A percentile compares a stretch with the other conserved stretches of the same genome.
These are phyloP conservation scores for Backusella macrospora DNA, from an alignment of 192 early-diverging fungal species.

Conservation along the genomic window DNA sequence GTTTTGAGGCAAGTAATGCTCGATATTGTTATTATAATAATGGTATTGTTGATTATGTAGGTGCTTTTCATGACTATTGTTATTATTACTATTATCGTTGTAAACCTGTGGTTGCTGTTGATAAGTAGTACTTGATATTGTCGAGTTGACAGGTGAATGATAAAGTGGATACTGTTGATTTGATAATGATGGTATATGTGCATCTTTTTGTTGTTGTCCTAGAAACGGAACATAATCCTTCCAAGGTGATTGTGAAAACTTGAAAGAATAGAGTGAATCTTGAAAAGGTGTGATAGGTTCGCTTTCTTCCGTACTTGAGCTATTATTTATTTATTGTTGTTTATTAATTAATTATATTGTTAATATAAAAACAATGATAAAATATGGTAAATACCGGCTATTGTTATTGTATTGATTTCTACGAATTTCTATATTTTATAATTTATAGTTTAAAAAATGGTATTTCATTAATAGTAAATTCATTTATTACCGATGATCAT, in stretches of 20 bases:
- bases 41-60: background rate
- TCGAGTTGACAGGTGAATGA: background rate
- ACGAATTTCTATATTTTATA: background rate
- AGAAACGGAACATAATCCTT: background rate
- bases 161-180: background rate
- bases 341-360: background rate
- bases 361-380: background rate
- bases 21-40: background rate
- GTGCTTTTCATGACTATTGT: background rate
- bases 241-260: background rate
- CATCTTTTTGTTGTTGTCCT: background rate
- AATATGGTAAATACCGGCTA: background rate
- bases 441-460: background rate
- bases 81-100: background rate
- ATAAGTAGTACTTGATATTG: background rate
- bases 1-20: constrained; percentile 50
- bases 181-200: background rate
- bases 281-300: background rate
- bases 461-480: background rate
- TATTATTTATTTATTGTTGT: background rate
- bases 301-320: constrained; percentile 10
- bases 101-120: background rate
- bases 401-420: background rate
- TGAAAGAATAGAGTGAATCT: constrained; percentile 8
- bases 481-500: constrained; percentile 2